Conservation (phyloP, 495 filamentous ascomycete species). For the Penicillium chermesinum region DNA sequence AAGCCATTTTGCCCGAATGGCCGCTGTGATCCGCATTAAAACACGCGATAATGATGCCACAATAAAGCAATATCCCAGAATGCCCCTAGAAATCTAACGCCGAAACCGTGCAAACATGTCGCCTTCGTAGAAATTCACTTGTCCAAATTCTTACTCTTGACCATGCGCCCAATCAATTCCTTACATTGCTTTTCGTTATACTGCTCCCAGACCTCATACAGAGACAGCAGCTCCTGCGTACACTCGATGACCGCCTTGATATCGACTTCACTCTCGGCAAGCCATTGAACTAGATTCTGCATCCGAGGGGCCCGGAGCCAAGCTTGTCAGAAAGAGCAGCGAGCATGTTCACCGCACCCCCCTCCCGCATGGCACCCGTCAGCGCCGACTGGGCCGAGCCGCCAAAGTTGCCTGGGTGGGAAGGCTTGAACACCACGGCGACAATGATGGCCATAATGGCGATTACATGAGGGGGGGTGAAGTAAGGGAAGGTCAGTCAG, state of each 20-base stretch:
- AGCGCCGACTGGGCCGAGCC: slow-evolving; percentile 35
- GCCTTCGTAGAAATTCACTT: slow-evolving; percentile 44
- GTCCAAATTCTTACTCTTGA: slow-evolving; percentile 78
- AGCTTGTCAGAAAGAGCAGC: slow-evolving; percentile 34
- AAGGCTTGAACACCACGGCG: slow-evolving; percentile 68
- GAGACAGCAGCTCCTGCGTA: slow-evolving; percentile 89
- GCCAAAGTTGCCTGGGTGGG: slow-evolving; percentile 39
- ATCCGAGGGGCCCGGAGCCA: slow-evolving; percentile 44
- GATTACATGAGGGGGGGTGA: slow-evolving; percentile 82
- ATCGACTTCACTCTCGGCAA: slow-evolving; percentile 89
- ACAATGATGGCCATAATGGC: slow-evolving; percentile 87
- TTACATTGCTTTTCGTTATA: slow-evolving; percentile 81
- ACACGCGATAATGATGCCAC: background rate
- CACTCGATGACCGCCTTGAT: slow-evolving; percentile 89
- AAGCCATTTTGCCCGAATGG: no score
- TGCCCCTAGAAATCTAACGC: slow-evolving; percentile 1
- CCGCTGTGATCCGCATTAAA: no score
- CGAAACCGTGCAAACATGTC: background rate
- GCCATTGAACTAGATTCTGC: slow-evolving; percentile 73
- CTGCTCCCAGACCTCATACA: slow-evolving; percentile 89
- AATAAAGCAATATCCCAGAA: background rate
- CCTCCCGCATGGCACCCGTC: slow-evolving; percentile 38
- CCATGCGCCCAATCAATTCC: slow-evolving; percentile 73
- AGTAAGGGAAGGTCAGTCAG: slow-evolving; percentile 88
- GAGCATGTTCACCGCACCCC: slow-evolving; percentile 36